Evolutionary conservation across 768 basidiomycete genomes (phyloP), one percentile per base, ranked within the genome.

Genomic region (Amanita molliuscula): DNA sequence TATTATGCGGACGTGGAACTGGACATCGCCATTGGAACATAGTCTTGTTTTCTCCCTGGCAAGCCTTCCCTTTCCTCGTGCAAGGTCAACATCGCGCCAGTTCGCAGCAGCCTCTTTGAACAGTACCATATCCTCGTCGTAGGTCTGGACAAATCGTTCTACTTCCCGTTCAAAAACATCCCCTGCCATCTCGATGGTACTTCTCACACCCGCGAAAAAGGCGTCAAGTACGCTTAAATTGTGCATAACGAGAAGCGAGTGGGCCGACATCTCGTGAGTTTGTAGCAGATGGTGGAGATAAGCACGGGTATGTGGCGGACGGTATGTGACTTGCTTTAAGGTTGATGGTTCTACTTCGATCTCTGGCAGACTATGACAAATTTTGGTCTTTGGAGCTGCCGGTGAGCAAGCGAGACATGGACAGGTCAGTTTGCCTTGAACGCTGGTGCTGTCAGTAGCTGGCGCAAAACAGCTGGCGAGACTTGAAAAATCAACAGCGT

Each of bases 201-300:
- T 35, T 6, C 89, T 74, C 1, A 92, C 66, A 0, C 76, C 77
- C 0, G 64, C 65, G 40, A 91, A 78, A 60, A 93, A 88, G 1
- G 66, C 61, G 35, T 81, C 76, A 23, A 89, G 65, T 1, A 91
- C 75, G 0, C 75, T 61, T 25, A 89, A 69, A 56, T 93, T 94
- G 62, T 94, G 91, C 65, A 81, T 71, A 9, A 72, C 74, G 15
- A 93, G 75, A 20, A 92, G 62, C 3, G 87, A 60, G 56, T 93
- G 88, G 0, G 88, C 83, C 0, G 82, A 79, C 90, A 94, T 92
- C 62, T 94, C 91, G 63, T 93, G 91, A 5, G 90, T 90, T 46
- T 84, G 82, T 31, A 92, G 67, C 11, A 94, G 76, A 57, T 94
- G 90, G 60, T 94, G 88, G 26, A 90, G 45, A 56, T 93, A 94